A percentile compares a stretch with the other conserved stretches of the same genome.
Conservation (phyloP, 2,329 filamentous ascomycete genomes). For the Fonsecaea erecta region DNA sequence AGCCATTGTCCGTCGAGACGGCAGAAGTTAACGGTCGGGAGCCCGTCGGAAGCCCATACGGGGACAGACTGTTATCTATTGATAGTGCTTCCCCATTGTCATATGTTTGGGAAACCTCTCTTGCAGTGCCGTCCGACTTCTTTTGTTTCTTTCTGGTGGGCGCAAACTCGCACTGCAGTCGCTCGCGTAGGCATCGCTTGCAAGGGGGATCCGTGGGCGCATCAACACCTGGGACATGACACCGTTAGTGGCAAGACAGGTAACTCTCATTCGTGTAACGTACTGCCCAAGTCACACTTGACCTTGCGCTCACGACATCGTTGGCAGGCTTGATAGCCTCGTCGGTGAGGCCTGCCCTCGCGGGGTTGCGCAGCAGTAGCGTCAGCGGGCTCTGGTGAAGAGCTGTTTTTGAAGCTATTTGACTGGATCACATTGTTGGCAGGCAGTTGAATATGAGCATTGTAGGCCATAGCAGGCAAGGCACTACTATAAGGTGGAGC, state of each 20-base stretch:
- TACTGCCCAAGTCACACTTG: slow-evolving; percentile 56
- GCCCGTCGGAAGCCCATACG: slow-evolving; percentile 12
- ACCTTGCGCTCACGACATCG: slow-evolving; percentile 56
- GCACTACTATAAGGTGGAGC: slow-evolving; percentile 7
- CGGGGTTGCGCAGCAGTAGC: slow-evolving; percentile 43
- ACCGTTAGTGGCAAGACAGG: slow-evolving; percentile 31
- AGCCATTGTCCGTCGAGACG: slow-evolving; percentile 14
- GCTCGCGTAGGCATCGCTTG: slow-evolving; percentile 89
- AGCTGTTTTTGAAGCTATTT: slow-evolving; percentile 24
- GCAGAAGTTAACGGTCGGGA: slow-evolving; percentile 9
- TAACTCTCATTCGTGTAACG: slow-evolving; percentile 29
- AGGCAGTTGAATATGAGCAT: slow-evolving; percentile 22
- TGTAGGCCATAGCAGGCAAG: slow-evolving; percentile 28
- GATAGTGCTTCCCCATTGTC: slow-evolving; percentile 4
- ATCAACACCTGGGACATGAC: slow-evolving; percentile 65
- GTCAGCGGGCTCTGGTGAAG: slow-evolving; percentile 39
- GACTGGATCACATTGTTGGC: slow-evolving; percentile 10
- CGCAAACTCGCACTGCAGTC: slow-evolving; percentile 96
- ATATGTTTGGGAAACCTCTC: slow-evolving; percentile 21
- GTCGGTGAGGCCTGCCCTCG: slow-evolving; percentile 43
- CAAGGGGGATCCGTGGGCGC: slow-evolving; percentile 93
- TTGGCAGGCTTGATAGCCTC: slow-evolving; percentile 56
- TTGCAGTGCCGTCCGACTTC: slow-evolving; percentile 42
- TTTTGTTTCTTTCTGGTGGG: slow-evolving; percentile 92
- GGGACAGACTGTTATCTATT: slow-evolving; percentile 7